phyloP scores from a whole-genome alignment of 805 yeast species.

The Candida cerambycidarum region DNA sequence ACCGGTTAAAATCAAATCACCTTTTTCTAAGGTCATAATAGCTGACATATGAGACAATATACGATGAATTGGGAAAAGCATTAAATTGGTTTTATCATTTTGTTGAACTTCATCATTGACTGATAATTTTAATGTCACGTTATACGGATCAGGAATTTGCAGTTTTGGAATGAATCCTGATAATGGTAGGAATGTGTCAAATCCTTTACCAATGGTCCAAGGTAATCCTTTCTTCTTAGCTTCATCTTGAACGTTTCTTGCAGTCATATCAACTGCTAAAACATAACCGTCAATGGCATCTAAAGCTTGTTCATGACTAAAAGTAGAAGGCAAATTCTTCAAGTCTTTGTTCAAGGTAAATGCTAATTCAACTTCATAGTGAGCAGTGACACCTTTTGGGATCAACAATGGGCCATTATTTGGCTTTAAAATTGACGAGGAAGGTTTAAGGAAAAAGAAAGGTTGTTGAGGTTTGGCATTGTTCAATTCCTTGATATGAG shows the following conservation, averaged over 20 bases:
- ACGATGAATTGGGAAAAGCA: conserved; percentile 85
- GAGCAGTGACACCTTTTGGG: conserved; percentile 81
- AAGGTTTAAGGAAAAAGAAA: conserved; percentile 89
- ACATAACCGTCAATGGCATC: conserved; percentile 85
- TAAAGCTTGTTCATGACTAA: conserved; percentile 65
- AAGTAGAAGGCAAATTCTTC: conserved; percentile 58
- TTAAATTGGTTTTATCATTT: conserved; percentile 71
- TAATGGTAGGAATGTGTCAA: conserved; percentile 93
- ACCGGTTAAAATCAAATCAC: conserved; percentile 91
- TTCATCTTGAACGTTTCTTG: conserved; percentile 91
- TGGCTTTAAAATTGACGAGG: conserved; percentile 64
- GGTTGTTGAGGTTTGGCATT: conserved; percentile 83
- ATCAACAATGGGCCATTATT: conserved; percentile 73
- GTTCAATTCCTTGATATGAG: conserved; percentile 87
- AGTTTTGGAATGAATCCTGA: conserved; percentile 67
- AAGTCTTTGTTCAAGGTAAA: conserved; percentile 65
- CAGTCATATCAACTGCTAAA: conserved; percentile 90
- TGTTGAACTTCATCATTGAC: conserved; percentile 75
- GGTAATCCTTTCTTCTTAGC: conserved; percentile 94
- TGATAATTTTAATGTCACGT: conserved; percentile 58
- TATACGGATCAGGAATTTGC: conserved; percentile 69
- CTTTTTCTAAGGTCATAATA: conserved; percentile 88
- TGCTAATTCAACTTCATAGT: conserved; percentile 94
- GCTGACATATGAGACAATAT: conserved; percentile 77
- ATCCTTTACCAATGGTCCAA: conserved; percentile 96